A percentile compares a stretch with the other conserved stretches of the same genome.
phyloP scores from a whole-genome alignment of 495 filamentous ascomycete species.

The Rostrohypoxylon terebratum region DNA sequence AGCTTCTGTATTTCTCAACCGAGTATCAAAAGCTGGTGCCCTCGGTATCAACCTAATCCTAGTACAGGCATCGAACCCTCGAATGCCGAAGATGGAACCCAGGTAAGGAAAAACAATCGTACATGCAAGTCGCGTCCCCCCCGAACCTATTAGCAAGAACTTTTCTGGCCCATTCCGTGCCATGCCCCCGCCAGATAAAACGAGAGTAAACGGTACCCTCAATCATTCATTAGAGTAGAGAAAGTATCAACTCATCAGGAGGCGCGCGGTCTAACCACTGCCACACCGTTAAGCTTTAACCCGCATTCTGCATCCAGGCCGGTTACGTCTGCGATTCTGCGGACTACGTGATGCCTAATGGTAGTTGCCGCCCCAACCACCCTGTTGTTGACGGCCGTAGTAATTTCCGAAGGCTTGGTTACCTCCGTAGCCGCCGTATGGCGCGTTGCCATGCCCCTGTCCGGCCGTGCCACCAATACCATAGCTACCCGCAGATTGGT shows the following conservation, averaged over 20 bases:
- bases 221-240: slow-evolving; percentile 47
- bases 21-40: slow-evolving; percentile 39
- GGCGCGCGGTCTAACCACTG: slow-evolving; percentile 12
- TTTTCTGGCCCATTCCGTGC: slow-evolving; percentile 49
- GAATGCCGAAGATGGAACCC: slow-evolving; percentile 44
- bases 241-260: slow-evolving; percentile 23
- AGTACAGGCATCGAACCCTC: slow-evolving; percentile 46
- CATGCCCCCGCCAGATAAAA: slow-evolving; percentile 44
- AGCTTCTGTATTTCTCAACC: slow-evolving; percentile 17
- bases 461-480: slow-evolving; percentile 73
- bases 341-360: slow-evolving; percentile 52
- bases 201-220: slow-evolving; percentile 43
- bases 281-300: slow-evolving; percentile 13
- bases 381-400: slow-evolving; percentile 63
- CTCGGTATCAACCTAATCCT: slow-evolving; percentile 52
- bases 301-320: slow-evolving; percentile 4
- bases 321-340: slow-evolving; percentile 21
- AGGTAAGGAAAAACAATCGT: slow-evolving; percentile 51
- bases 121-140: slow-evolving; percentile 44
- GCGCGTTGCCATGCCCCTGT: slow-evolving; percentile 69
- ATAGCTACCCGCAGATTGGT: slow-evolving; percentile 74
- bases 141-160: slow-evolving; percentile 45
- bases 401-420: slow-evolving; percentile 64
- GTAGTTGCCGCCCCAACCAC: slow-evolving; percentile 80
- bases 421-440: slow-evolving; percentile 66